Conservation (phyloP, 2,329 filamentous ascomycete genomes). For the Allantophomopsis cytisporea region DNA sequence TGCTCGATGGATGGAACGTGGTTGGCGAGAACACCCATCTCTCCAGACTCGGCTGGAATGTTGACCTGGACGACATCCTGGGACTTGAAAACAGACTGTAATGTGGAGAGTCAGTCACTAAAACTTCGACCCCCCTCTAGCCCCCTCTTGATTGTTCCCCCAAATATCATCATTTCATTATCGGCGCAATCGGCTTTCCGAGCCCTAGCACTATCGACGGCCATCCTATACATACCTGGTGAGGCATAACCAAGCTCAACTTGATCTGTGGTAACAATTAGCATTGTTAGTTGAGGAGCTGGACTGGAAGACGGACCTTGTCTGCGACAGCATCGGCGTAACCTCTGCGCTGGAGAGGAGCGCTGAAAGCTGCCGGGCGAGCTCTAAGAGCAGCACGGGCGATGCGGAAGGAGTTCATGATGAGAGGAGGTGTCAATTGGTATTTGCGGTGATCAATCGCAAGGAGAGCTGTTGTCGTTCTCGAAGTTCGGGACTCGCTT, state of each 20-base stretch:
- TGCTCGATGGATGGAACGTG: slow-evolving; percentile 99
- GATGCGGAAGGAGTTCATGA: slow-evolving; percentile 91
- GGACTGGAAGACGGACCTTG: slow-evolving; percentile 41
- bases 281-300: slow-evolving; percentile 10
- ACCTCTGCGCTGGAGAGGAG: slow-evolving; percentile 70
- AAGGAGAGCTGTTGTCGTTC: slow-evolving; percentile 4
- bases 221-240: slow-evolving; percentile 63
- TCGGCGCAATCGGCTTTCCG: too few species aligned
- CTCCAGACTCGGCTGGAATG: slow-evolving; percentile 92
- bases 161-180: too few species aligned
- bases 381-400: slow-evolving; percentile 81
- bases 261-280: slow-evolving; percentile 52
- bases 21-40: slow-evolving; percentile 98
- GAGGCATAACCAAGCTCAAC: slow-evolving; percentile 93
- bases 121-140: too few species aligned
- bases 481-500: not conserved
- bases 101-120: not conserved
- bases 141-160: too few species aligned
- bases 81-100: slow-evolving; percentile 57
- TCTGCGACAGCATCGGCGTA: slow-evolving; percentile 82
- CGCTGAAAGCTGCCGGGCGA: slow-evolving; percentile 63
- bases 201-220: not conserved
- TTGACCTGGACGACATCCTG: slow-evolving; percentile 86
- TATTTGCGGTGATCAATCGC: slow-evolving; percentile 19
- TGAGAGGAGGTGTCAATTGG: slow-evolving; percentile 29